Conservation (phyloP, 352 stramenopile genomes). For the Blastocystis sp. region DNA sequence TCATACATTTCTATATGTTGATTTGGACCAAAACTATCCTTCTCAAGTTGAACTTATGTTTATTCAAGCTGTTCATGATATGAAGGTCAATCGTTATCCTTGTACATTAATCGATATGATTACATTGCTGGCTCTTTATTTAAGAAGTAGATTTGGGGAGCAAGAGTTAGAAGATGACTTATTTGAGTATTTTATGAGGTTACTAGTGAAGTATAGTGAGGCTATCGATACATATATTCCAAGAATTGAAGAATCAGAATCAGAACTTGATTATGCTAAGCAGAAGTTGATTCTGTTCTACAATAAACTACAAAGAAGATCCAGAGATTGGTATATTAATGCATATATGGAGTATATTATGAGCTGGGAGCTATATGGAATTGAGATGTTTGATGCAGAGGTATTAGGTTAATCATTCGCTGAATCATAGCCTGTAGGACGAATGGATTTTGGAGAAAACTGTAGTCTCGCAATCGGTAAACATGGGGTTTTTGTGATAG, state of each 20-base stretch:
- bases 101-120: slow-evolving; percentile 27
- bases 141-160: neutral
- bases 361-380: slow-evolving; percentile 42
- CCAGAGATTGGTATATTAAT: slow-evolving; percentile 12
- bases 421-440: slow-evolving; percentile 2
- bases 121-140: neutral
- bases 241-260: neutral
- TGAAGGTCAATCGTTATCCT: neutral
- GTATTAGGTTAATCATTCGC: neutral
- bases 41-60: neutral
- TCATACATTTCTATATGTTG: neutral
- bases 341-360: slow-evolving; percentile 55
- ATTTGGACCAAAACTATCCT: neutral
- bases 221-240: neutral
- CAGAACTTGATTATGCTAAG: neutral
- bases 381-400: slow-evolving; percentile 13
- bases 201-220: neutral
- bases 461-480: slow-evolving; percentile 28
- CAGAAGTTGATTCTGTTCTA: neutral
- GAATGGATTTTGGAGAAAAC: slow-evolving; percentile 4
- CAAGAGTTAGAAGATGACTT: neutral
- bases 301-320: neutral
- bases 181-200: neutral
- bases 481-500: slow-evolving; percentile 31
- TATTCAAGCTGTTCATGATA: neutral